Evolutionary conservation across 1,284 basidiomycete species (phyloP).

Genomic region (Ganoderma boninense): DNA sequence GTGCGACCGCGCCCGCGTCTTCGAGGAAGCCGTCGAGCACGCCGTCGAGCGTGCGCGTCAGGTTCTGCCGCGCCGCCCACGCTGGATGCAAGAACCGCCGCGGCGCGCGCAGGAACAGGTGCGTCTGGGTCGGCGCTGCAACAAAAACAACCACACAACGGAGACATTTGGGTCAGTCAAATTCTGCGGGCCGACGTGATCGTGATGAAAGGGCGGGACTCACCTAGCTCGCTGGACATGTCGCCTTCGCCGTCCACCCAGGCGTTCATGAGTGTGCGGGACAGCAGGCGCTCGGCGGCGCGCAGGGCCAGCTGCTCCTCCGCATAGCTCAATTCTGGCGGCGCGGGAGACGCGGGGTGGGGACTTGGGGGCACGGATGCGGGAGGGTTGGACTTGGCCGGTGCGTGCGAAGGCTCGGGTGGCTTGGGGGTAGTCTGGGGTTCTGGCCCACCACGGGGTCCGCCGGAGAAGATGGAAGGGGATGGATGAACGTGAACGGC

Average conservation of each 20-base stretch:
- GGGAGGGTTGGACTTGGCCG: constrained; percentile 11
- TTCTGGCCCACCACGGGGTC: not conserved
- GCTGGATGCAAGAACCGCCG: constrained; percentile 74
- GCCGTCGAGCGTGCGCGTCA: constrained; percentile 44
- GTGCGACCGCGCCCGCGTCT: constrained; percentile 24
- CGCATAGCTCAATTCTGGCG: constrained; percentile 40
- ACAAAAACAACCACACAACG: too few species aligned
- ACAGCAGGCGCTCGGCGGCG: constrained; percentile 65
- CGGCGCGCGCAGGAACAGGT: constrained; percentile 75
- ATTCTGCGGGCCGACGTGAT: not conserved
- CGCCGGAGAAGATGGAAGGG: constrained; percentile 1
- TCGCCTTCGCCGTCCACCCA: constrained; percentile 64
- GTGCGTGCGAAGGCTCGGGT: constrained; percentile 10
- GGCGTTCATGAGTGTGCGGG: constrained; percentile 64
- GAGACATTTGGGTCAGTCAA: not conserved
- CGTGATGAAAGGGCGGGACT: constrained; percentile 27
- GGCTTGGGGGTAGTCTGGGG: not conserved
- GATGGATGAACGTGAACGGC: not conserved
- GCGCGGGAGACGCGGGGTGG: constrained; percentile 21
- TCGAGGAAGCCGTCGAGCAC: constrained; percentile 51
- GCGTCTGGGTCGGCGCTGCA: constrained; percentile 74
- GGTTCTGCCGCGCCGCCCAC: constrained; percentile 75
- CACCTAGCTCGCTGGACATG: constrained; percentile 69
- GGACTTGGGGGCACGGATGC: not conserved
- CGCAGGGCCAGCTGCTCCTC: constrained; percentile 59